phyloP scores from a whole-genome alignment of 257 asterid genomes.

The Solanum ossicruentum region DNA sequence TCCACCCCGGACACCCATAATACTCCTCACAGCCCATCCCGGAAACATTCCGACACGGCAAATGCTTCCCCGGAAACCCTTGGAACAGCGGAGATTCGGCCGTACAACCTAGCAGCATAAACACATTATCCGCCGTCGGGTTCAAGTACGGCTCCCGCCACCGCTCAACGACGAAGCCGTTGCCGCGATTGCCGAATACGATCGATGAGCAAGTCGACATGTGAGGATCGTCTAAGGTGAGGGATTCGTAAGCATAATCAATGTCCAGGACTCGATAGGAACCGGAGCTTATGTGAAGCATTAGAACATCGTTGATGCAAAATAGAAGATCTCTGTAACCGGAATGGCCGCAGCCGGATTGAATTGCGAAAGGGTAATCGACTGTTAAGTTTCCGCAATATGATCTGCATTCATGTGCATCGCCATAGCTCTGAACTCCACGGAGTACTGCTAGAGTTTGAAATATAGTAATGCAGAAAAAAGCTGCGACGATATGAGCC shows the following conservation, averaged over 20 bases:
- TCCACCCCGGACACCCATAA: slow-evolving; percentile 82
- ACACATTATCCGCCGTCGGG: slow-evolving; percentile 66
- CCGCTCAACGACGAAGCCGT: slow-evolving; percentile 76
- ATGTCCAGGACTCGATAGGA: slow-evolving; percentile 82
- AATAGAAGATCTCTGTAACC: slow-evolving; percentile 72
- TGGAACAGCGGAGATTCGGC: slow-evolving; percentile 53
- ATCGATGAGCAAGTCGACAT: slow-evolving; percentile 74
- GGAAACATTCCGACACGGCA: slow-evolving; percentile 66
- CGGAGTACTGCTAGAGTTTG: slow-evolving; percentile 3
- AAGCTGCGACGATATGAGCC: slow-evolving; percentile 17
- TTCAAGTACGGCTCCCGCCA: slow-evolving; percentile 54
- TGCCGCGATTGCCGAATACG: slow-evolving; percentile 66
- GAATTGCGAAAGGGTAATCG: slow-evolving; percentile 66
- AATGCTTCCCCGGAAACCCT: slow-evolving; percentile 57
- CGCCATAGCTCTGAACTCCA: slow-evolving; percentile 17
- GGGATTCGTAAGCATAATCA: slow-evolving; percentile 68
- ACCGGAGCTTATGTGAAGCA: slow-evolving; percentile 82
- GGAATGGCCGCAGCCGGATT: slow-evolving; percentile 78
- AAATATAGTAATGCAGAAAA: slow-evolving; percentile 1
- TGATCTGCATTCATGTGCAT: slow-evolving; percentile 48
- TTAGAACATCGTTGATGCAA: slow-evolving; percentile 75
- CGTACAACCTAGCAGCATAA: slow-evolving; percentile 79
- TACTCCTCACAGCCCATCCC: slow-evolving; percentile 92
- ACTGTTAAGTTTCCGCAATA: slow-evolving; percentile 80
- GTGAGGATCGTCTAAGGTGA: slow-evolving; percentile 78